These are phyloP conservation scores for Aspergillus sp. DNA, from an alignment of 2,329 filamentous ascomycete genomes.

Conservation along the genomic window DNA sequence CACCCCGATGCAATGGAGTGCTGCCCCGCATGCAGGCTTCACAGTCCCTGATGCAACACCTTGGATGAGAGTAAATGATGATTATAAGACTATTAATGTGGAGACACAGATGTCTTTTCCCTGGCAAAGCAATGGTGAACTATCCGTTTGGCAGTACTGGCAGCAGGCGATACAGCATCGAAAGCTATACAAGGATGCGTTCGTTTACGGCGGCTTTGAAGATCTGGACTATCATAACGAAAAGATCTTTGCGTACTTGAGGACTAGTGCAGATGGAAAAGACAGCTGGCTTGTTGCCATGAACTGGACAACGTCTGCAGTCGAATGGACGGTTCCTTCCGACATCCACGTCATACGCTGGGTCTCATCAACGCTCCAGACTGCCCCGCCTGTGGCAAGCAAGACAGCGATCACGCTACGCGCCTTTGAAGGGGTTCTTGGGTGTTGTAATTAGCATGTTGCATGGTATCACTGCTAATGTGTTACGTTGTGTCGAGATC, in stretches of 20 bases:
- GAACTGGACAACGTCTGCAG: no score
- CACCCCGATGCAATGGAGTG: conserved; percentile 70
- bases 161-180: conserved; percentile 57
- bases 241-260: conserved; percentile 50
- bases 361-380: no score
- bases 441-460: no score
- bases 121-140: conserved; percentile 49
- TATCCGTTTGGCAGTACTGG: conserved; percentile 63
- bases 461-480: no score
- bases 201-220: conserved; percentile 31
- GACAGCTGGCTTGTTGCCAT: no score
- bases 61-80: conserved; percentile 68
- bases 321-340: no score
- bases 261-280: no score
- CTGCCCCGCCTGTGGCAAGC: no score
- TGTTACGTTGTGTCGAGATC: no score
- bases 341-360: no score
- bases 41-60: conserved; percentile 54
- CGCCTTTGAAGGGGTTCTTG: no score
- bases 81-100: conserved; percentile 51
- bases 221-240: neutral
- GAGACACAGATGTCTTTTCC: conserved; percentile 24
- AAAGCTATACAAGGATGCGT: conserved; percentile 61
- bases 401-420: no score
- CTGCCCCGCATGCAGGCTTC: conserved; percentile 64